Base-by-base conservation (phyloP, 2,329 filamentous ascomycete genomes). In the Pseudodiploospora longispora region DNA sequence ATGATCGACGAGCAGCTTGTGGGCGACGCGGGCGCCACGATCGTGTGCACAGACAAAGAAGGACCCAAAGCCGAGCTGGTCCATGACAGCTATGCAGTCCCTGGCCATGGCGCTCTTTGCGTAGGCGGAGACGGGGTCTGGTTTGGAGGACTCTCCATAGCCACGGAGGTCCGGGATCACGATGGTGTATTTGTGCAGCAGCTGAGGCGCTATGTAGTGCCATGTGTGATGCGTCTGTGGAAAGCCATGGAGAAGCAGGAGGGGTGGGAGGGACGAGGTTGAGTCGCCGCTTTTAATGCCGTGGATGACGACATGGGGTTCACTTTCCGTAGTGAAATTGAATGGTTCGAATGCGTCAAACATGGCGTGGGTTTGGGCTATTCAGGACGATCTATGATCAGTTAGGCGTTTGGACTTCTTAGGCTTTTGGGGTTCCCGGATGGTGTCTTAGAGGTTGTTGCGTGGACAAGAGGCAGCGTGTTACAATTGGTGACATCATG, bases 31-130 rank as follows among this genome's bases (percentile, higher is more conserved):
- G 0, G 72, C 77, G 4, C 77, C 76, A 34, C 76, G 70, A 54
- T 81, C 77, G 52, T 81, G 77, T 0, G 68, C 74, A 45, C 74
- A 74, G 19, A 81, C 58, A 50, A 60, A 72, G 55, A 73, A 76
- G 0, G 56, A 47, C 0, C 50, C 43, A 50, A 64, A 60, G 6
- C 66, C 66, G 0, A 75, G 58, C 1, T 53, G 36, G 10, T 63
- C 52, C 74, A 77, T 76, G 10, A 72, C 66, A 10, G 54, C 51
- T 6, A 68, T 54, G 47, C 65, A 67, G 53, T 77, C 74, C 2
- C 56, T 52, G 0, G 73, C 74, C 70, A 76, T 74, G 19, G 59
- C 60, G 45, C 65, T 68, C 52, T 76, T 76, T 33, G 65, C 64
- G 52, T 75, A 75, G 1, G 57, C 52, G 1, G 47, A 41, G 1